These are phyloP conservation scores for Coemansia umbellata DNA, from an alignment of 192 early-diverging fungal genomes.

Conservation along the genomic window DNA sequence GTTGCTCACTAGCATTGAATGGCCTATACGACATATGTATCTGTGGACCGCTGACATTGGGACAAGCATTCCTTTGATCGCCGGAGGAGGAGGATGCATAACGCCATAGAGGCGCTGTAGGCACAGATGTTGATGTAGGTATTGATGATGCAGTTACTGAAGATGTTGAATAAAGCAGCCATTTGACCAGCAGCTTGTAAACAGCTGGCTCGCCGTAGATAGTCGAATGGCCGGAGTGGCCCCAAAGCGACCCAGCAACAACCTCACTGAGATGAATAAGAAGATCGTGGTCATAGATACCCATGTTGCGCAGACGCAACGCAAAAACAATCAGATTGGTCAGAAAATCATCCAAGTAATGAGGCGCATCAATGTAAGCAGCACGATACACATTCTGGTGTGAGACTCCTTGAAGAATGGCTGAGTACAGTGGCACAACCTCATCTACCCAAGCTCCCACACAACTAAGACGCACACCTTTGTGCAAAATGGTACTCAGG, in stretches of 20 bases:
- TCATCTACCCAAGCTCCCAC: slow-evolving; percentile 93
- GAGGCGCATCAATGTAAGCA: slow-evolving; percentile 82
- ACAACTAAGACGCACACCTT: slow-evolving; percentile 69
- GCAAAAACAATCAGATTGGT: slow-evolving; percentile 84
- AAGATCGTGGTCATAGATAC: slow-evolving; percentile 82
- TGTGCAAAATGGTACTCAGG: slow-evolving; percentile 60
- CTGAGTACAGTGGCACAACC: slow-evolving; percentile 88
- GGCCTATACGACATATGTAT: slow-evolving; percentile 47
- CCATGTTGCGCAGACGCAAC: slow-evolving; percentile 80
- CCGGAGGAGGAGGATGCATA: slow-evolving; percentile 8
- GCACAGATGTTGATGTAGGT: slow-evolving; percentile 5
- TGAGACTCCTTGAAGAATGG: slow-evolving; percentile 59
- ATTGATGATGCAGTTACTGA: slow-evolving; percentile 7
- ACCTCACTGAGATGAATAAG: slow-evolving; percentile 82
- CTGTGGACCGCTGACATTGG: slow-evolving; percentile 28
- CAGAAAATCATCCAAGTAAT: slow-evolving; percentile 82
- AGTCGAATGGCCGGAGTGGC: slow-evolving; percentile 86
- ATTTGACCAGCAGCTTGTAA: slow-evolving; percentile 61
- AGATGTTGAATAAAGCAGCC: slow-evolving; percentile 52
- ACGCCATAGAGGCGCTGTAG: slow-evolving; percentile 16
- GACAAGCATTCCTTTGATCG: neutral
- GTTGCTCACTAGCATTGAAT: slow-evolving; percentile 62
- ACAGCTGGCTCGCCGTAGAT: slow-evolving; percentile 88
- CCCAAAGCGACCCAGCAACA: slow-evolving; percentile 82
- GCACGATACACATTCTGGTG: slow-evolving; percentile 87